Evolutionary conservation across 176 grass and related monocot genomes (phyloP).

Genomic region (Otatea glauca): DNA sequence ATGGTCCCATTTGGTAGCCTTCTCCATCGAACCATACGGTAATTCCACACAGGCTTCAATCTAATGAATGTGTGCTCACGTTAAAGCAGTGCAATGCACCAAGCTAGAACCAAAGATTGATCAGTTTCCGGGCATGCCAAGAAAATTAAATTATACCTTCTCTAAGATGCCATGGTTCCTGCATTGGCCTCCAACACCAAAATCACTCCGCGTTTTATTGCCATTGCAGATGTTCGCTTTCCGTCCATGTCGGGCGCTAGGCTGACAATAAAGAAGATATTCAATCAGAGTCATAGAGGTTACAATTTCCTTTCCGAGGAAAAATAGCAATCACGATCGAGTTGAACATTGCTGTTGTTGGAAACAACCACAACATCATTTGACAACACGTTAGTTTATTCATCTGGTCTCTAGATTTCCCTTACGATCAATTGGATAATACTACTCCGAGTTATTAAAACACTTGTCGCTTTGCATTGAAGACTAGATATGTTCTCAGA

Average conservation of each 20-base stretch:
- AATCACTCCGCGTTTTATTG: background rate
- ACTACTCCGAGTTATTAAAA: background rate
- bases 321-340: background rate
- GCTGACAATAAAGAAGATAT: constrained; percentile 6
- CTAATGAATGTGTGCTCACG: constrained; percentile 8
- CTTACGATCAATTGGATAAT: background rate
- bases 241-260: constrained; percentile 6
- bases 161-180: constrained; percentile 35
- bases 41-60: constrained; percentile 36
- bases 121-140: background rate
- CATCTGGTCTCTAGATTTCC: background rate
- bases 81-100: background rate
- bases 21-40: constrained; percentile 45
- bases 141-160: constrained; percentile 6
- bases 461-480: background rate
- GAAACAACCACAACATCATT: constrained; percentile 3
- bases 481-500: background rate
- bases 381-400: background rate
- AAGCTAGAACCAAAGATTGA: background rate
- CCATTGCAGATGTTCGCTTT: background rate
- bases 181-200: background rate
- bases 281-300: background rate
- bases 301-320: background rate
- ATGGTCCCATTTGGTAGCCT: constrained; percentile 63
- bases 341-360: background rate